Conservation (phyloP, 2,329 filamentous ascomycete species). For the Penicillium hesseltinei region DNA sequence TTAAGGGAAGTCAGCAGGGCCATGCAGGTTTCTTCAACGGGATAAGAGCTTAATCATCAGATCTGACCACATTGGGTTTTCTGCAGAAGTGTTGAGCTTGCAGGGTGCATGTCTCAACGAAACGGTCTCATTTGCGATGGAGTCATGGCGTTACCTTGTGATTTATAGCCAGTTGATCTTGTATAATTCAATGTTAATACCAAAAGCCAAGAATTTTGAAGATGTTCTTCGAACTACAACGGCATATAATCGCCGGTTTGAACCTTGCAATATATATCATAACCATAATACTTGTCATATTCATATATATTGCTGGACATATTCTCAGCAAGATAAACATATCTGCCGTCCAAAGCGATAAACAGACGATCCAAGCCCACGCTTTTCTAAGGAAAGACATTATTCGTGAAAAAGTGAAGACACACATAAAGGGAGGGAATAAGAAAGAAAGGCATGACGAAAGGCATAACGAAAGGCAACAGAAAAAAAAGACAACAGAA, state of each 20-base stretch:
- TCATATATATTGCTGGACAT: not conserved
- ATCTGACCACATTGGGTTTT: not conserved
- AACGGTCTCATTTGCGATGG: not conserved
- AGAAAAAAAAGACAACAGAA: conserved; percentile 1
- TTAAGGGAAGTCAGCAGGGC: not conserved
- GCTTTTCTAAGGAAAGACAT: conserved; percentile 9
- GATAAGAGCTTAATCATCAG: not conserved
- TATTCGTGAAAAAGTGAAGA: conserved; percentile 6
- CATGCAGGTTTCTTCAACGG: not conserved
- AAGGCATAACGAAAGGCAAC: not conserved
- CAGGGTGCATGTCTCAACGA: not conserved
- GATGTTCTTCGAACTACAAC: not conserved
- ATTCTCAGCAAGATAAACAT: not conserved
- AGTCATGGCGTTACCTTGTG: not conserved
- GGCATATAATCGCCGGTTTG: not conserved
- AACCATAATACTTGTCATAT: not conserved
- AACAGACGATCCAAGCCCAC: conserved; percentile 1
- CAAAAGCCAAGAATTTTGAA: not conserved
- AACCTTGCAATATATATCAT: not conserved
- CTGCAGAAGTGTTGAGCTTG: not conserved
- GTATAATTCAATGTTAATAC: no score
- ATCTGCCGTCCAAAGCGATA: not conserved
- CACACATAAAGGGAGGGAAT: not conserved
- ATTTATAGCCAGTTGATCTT: not conserved
- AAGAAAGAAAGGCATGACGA: not conserved